Conservation (phyloP, 352 stramenopile genomes). For the Phytopythium sindhum region DNA sequence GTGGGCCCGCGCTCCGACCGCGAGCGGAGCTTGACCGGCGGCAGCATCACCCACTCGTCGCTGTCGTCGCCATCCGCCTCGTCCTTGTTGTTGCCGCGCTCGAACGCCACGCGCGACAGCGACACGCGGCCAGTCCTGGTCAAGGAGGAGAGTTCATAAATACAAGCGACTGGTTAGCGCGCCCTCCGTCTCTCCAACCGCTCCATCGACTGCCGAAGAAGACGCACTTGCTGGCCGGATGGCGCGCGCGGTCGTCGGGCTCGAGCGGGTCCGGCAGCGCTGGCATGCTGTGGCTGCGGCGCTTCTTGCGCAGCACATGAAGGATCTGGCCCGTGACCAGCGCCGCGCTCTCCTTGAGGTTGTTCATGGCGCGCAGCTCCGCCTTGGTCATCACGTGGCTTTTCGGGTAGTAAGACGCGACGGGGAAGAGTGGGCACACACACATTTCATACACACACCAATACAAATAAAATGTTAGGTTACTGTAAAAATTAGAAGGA, state of each 20-base stretch:
- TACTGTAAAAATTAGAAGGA: background rate
- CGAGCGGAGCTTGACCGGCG: slow-evolving; percentile 24
- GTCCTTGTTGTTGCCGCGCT: slow-evolving; percentile 14
- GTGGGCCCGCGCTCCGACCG: slow-evolving; percentile 26
- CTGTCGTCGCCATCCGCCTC: background rate
- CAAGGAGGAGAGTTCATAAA: no score
- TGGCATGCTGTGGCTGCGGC: slow-evolving; percentile 33
- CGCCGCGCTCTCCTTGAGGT: slow-evolving; percentile 32
- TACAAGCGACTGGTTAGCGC: background rate
- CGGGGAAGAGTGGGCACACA: background rate
- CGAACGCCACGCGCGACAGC: slow-evolving; percentile 3
- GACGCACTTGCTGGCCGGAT: background rate
- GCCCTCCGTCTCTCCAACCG: background rate
- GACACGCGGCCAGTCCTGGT: background rate
- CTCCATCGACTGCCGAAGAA: background rate
- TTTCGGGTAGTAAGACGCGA: background rate
- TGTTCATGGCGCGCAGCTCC: slow-evolving; percentile 53
- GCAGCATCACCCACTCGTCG: background rate
- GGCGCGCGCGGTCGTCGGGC: background rate
- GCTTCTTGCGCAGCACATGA: slow-evolving; percentile 37
- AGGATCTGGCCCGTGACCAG: slow-evolving; percentile 41
- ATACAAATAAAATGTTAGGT: background rate
- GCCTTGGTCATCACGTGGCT: slow-evolving; percentile 49
- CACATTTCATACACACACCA: no score
- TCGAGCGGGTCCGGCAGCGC: slow-evolving; percentile 18